Evolutionary conservation across 768 basidiomycete genomes (phyloP).

Genomic region (Auriculariales sp.): DNA sequence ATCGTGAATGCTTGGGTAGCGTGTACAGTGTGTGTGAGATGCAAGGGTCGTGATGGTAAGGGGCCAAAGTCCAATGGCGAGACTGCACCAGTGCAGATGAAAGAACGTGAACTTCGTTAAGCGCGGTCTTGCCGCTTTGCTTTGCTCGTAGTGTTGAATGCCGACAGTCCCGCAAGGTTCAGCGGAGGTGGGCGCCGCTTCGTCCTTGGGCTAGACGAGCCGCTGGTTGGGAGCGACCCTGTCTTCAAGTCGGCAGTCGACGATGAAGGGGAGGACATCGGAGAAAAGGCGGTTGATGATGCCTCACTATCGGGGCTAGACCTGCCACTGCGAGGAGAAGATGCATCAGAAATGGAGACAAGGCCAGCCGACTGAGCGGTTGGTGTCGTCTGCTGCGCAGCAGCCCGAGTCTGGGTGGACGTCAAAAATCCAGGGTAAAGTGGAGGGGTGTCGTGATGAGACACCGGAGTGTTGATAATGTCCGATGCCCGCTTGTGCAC

Average conservation of each 20-base stretch:
- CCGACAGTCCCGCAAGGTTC: background rate
- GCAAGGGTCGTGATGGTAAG: no score
- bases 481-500: background rate
- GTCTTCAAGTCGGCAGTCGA: background rate
- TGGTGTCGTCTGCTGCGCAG: background rate
- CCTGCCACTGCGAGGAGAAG: background rate
- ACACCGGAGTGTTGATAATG: background rate
- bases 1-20: background rate
- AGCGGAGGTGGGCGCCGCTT: background rate
- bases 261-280: background rate
- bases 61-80: no score
- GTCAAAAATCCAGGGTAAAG: background rate
- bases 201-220: background rate
- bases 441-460: background rate
- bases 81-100: conserved; percentile 1
- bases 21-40: background rate
- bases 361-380: background rate
- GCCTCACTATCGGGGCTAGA: background rate
- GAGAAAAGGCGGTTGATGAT: background rate
- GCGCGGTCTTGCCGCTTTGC: conserved; percentile 1
- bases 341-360: background rate
- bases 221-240: background rate
- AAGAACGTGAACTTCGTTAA: background rate
- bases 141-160: background rate
- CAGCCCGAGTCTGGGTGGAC: background rate